Evolutionary conservation across 371 early-diverging fungal species (phyloP).

Genomic region (Rhizomucor pusillus): DNA sequence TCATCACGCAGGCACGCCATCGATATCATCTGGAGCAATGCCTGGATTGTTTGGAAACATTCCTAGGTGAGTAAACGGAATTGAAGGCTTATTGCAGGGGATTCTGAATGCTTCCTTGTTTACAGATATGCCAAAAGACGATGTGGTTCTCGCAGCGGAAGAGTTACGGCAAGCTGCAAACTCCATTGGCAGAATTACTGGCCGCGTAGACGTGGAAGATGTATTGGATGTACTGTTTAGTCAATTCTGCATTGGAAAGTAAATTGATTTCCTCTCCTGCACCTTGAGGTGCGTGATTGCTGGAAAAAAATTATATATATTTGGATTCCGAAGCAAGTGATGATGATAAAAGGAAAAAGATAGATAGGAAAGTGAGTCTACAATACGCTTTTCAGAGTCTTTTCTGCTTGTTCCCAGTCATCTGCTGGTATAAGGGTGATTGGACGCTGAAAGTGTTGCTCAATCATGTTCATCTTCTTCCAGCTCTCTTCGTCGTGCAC

Average conservation of each 20-base stretch:
- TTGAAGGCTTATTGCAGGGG: neutral
- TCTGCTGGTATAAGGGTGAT: slow-evolving; percentile 80
- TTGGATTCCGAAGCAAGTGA: neutral
- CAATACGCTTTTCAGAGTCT: slow-evolving; percentile 57
- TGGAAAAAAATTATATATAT: neutral
- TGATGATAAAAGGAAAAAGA: neutral
- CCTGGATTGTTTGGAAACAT: slow-evolving; percentile 48
- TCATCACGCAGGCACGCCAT: slow-evolving; percentile 77
- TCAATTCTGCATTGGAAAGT: slow-evolving; percentile 87
- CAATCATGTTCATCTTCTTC: slow-evolving; percentile 75
- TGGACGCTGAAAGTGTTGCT: slow-evolving; percentile 70
- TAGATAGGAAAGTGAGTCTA: slow-evolving; percentile 1
- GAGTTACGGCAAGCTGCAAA: slow-evolving; percentile 73
- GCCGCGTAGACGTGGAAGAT: slow-evolving; percentile 72
- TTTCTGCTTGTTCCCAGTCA: slow-evolving; percentile 73
- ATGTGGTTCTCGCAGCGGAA: slow-evolving; percentile 75
- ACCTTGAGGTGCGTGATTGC: neutral
- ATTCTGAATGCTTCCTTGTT: neutral
- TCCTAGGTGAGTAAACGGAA: slow-evolving; percentile 40
- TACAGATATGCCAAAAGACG: slow-evolving; percentile 32
- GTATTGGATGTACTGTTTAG: slow-evolving; percentile 77
- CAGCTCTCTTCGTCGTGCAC: slow-evolving; percentile 74
- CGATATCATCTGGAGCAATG: slow-evolving; percentile 66
- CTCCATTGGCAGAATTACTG: slow-evolving; percentile 75
- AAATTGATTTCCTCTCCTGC: too few species aligned